Evolutionary conservation across 2,329 filamentous ascomycete genomes (phyloP), one percentile per base, ranked within the genome.

Genomic region (Chaetomiaceae sp.): DNA sequence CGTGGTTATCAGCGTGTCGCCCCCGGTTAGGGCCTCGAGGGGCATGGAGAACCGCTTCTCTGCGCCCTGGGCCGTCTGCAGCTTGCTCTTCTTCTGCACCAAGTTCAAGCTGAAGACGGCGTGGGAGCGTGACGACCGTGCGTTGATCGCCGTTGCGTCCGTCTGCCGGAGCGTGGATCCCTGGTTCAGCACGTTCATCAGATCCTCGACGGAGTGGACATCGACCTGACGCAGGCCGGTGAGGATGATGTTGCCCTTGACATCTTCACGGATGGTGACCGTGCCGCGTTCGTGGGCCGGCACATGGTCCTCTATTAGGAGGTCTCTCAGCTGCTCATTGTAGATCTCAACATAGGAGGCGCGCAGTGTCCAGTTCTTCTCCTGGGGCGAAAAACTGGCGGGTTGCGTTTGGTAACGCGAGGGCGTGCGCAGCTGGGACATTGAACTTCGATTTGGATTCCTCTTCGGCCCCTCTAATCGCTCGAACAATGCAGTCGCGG

Each of bases 281-380:
- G 76, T 75, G 42, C 76, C 76, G 50, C 93, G 82, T 60, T 97
- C 91, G 52, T 75, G 69, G 6, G 69, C 58, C 1, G 85, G 80
- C 0, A 83, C 77, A 37, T 81, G 68, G 37, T 96, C 91, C 1
- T 88, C 81, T 4, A 95, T 70, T 29, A 98, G 75, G 14, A 98
- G 75, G 72, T 98, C 93, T 58, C 93, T 83, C 24, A 97, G 74
- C 61, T 94, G 86, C 67, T 98, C 93, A 62, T 98, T 97, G 71
- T 98, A 98, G 55, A 98, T 98, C 73, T 97, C 79, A 53, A 96
- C 87, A 62, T 96, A 96, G 1, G 90, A 96, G 10, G 91, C 93
- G 65, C 86, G 95, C 59, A 98, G 72, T 42, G 88, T 84, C 93
- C 93, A 98, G 52, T 76, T 86, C 65, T 85, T 89, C 39, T 93